Base-by-base conservation (phyloP, 768 basidiomycete genomes). In the Boletus rubropictus region DNA sequence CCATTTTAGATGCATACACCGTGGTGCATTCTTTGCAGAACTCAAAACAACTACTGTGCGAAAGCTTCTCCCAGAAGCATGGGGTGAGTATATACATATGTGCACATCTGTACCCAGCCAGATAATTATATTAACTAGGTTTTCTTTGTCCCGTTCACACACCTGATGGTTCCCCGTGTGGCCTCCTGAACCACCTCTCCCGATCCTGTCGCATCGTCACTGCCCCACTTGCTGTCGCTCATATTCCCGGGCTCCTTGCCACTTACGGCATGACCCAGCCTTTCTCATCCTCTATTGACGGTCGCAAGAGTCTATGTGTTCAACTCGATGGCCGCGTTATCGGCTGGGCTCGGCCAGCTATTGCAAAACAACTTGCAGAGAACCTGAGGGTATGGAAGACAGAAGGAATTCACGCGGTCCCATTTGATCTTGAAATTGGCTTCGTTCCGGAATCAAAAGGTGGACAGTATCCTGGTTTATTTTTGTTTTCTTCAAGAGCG, bases 81-180 rank as follows among this genome's bases (percentile, higher is more conserved):
- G 96, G 96, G 96, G 92, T 91, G 62, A 54, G 74, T 62, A 14
- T 4, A 36, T 46, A 21, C 21, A 27, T 24, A 24, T 18, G 38
- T 42, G 27, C 18, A 25, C 4, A 5, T 17, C 4, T 28, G 35
- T 32, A 18, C 17, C 50, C 40, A 31, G 36, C 46, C 53, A 55
- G 18, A 58, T 22, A 39, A 44, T 47, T 20, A 33, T 28, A 31
- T 18, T 38, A 4, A 35, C 22, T 48, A 93, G 91, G 94, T 41
- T 99, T 99, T 73, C 70, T 99, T 8, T 99, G 96, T 61, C 96
- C 96, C 18, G 96, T 99, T 15, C 96, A 99, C 63, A 99, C 96
- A 1, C 96, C 96, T 17, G 96, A 99, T 74, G 96, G 96, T 55
- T 79, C 93, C 11, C 96, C 96, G 9, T 99, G 96, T 67, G 96